Percentiles rank a stretch among this genome's conserved stretches.
phyloP scores from a whole-genome alignment of 225 moss, liverwort and hornwort species.

The Polytrichum commune region DNA sequence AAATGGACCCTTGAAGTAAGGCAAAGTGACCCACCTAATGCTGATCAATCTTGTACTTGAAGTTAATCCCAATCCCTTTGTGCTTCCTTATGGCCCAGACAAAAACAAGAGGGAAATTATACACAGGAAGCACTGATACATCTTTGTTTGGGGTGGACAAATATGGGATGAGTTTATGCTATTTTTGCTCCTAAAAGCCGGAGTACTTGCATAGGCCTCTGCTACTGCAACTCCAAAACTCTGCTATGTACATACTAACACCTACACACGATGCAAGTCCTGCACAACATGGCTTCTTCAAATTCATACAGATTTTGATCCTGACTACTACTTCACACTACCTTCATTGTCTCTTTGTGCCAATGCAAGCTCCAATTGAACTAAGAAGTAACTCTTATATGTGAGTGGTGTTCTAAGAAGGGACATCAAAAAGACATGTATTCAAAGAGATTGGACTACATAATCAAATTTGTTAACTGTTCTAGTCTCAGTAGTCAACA shows the following conservation, averaged over 20 bases:
- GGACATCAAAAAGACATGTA: too few species aligned
- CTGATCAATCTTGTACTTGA: too few species aligned
- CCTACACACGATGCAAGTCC: slow-evolving; percentile 11
- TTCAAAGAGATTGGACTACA: too few species aligned
- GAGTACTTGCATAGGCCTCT: neutral
- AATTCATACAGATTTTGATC: slow-evolving; percentile 12
- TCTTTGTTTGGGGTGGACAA: neutral
- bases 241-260: slow-evolving; percentile 12
- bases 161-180: slow-evolving; percentile 4
- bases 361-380: slow-evolving; percentile 52
- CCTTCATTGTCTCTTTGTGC: slow-evolving; percentile 58
- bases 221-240: slow-evolving; percentile 16
- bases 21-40: too few species aligned
- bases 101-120: neutral
- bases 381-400: slow-evolving; percentile 41
- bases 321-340: slow-evolving; percentile 46
- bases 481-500: too few species aligned
- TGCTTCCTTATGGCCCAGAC: slow-evolving; percentile 2
- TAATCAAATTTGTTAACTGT: too few species aligned
- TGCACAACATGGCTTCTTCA: neutral
- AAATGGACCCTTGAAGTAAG: too few species aligned
- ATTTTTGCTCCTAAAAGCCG: neutral
- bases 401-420: too few species aligned
- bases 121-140: neutral
- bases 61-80: neutral